Base-by-base conservation (phyloP, 306 rosid genomes). In the Biancaea sappan region DNA sequence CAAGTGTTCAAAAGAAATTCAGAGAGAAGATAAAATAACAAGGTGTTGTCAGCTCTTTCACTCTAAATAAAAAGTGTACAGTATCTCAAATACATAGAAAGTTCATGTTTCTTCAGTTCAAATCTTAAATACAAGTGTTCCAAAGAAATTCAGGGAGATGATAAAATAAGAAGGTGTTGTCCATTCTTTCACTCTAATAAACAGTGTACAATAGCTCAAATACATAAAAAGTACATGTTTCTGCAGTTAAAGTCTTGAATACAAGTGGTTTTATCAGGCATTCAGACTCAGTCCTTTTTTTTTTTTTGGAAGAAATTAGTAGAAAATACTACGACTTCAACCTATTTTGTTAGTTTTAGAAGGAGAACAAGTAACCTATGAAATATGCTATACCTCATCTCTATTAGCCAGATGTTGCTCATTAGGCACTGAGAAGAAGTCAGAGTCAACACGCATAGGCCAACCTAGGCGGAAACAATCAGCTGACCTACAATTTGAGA, bases 361-460 rank as follows among this genome's bases (percentile, higher is more conserved):
- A 22, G 65, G 64, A 29, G 12, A 58, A 78, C 18, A 53, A 53
- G 51, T 57, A 83, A 74, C 51, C 62, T 48, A 80, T 61, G 65
- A 61, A 64, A 64, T 58, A 77, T 72, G 34, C 8, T 83, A 32
- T 84, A 93, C 98, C 84, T 82, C 91, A 37, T 89, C 89, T 83
- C 79, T 91, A 78, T 80, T 77, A 74, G 1, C 57, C 37, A 8
- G 65, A 78, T 2, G 64, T 5, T 66, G 67, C 40, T 68, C 76
- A 4, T 1, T 22, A 59, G 90, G 89, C 66, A 62, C 75, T 60
- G 74, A 84, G 81, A 94, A 94, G 90, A 91, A 94, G 41, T 82
- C 89, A 19, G 93, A 84, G 75, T 82, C 85, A 51, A 87, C 81
- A 32, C 93, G 94, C 98, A 94, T 94, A 12, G 98, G 98, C 98